A percentile compares a stretch with the other conserved stretches of the same genome.
These are phyloP conservation scores for Leccinum colubrinum DNA, from an alignment of 1,284 basidiomycete genomes.

Conservation along the genomic window DNA sequence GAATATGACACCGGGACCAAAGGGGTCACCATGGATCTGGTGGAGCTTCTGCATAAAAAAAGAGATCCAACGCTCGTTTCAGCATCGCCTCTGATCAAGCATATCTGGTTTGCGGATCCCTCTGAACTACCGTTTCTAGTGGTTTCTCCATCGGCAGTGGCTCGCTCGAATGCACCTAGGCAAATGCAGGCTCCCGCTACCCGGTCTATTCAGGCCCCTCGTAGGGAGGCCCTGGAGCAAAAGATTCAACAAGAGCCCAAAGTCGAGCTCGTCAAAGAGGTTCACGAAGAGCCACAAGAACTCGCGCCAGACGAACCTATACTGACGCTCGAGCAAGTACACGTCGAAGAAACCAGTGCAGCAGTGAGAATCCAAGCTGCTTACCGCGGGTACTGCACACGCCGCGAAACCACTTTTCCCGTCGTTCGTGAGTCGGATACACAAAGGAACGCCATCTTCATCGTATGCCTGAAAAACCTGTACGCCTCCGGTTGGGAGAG, in stretches of 20 bases:
- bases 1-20: constrained; percentile 10
- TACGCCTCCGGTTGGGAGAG: constrained; percentile 34
- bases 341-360: constrained; percentile 18
- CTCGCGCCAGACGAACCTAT: constrained; percentile 6
- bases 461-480: constrained; percentile 33
- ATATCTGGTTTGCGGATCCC: constrained; percentile 16
- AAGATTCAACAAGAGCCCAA: constrained; percentile 6
- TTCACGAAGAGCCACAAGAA: constrained; percentile 21
- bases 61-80: background rate
- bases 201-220: constrained; percentile 10
- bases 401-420: constrained; percentile 7
- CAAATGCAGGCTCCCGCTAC: constrained; percentile 9
- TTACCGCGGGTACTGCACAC: too few relatives aligned
- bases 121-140: constrained; percentile 22
- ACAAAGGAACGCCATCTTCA: constrained; percentile 30
- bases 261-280: constrained; percentile 7
- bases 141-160: constrained; percentile 12
- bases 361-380: background rate
- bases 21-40: constrained; percentile 20
- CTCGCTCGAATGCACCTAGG: constrained; percentile 7
- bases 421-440: constrained; percentile 27
- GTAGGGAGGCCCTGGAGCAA: background rate
- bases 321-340: constrained; percentile 14
- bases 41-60: constrained; percentile 21
- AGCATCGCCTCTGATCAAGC: constrained; percentile 9